Evolutionary conservation across 1,139 yeast species (phyloP), one percentile per base, ranked within the genome.

Genomic region (Suhomyces taliae): DNA sequence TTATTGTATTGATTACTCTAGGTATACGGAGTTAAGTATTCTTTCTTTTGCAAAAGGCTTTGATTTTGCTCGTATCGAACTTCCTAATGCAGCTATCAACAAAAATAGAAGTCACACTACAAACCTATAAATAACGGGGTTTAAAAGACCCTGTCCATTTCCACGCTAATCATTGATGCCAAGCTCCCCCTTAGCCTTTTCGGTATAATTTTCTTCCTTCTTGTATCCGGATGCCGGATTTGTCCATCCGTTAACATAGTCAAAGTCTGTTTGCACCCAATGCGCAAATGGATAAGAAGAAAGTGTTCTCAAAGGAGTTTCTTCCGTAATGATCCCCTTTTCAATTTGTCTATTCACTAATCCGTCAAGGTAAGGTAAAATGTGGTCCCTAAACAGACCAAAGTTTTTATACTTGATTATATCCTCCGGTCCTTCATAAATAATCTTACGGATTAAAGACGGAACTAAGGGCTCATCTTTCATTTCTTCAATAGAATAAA

Each of bases 381-480:
- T 71, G 54, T 83, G 86, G 56, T 82, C 85, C 59, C 87, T 72
- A 54, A 82, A 74, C 34, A 72, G 58, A 43, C 70, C 79, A 55
- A 84, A 84, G 51, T 76, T 76, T 60, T 85, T 85, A 65, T 85
- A 85, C 60, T 81, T 78, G 57, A 81, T 65, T 49, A 85, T 85
- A 44, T 76, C 78, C 52, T 79, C 82, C 6, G 90, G 90, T 0
- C 82, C 90, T 60, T 85, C 89, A 52, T 68, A 79, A 34, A 85
- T 66, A 45, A 84, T 81, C 58, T 83, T 83, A 55, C 78, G 76
- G 44, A 85, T 61, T 45, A 85, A 69, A 0, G 87, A 80, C n/a
- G 90, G 90, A 33, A 85, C 72, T 65, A 81, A 62, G 8, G 90
- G 90, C 59, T 85, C 91, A 60, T 85, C 88, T 59, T 83, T 84